Evolutionary conservation across 352 stramenopile genomes (phyloP).

Genomic region (Globisporangium carolinianum): DNA sequence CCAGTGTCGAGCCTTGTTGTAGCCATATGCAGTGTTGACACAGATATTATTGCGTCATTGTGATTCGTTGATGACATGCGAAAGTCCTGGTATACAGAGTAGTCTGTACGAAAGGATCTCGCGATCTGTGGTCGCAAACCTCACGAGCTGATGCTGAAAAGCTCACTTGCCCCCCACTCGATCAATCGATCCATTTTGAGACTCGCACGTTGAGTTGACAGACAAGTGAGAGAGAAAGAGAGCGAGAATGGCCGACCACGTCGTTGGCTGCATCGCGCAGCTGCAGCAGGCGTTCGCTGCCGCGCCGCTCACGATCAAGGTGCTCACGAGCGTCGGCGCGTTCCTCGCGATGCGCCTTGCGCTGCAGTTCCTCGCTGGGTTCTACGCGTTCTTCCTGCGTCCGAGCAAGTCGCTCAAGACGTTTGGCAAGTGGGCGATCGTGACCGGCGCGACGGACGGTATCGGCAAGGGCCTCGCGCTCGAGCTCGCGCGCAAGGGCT

Average conservation of each 20-base stretch:
- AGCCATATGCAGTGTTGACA: no score
- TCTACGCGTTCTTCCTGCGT: conserved; percentile 90
- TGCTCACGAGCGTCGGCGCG: conserved; percentile 33
- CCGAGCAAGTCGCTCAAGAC: conserved; percentile 90
- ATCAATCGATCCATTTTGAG: conserved; percentile 1
- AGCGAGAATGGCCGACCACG: conserved; percentile 3
- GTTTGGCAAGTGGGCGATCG: conserved; percentile 96
- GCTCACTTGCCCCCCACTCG: no score
- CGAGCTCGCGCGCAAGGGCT: conserved; percentile 94
- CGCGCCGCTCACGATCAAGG: conserved; percentile 34
- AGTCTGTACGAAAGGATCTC: background rate
- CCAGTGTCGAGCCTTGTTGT: no score
- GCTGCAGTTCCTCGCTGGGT: conserved; percentile 34
- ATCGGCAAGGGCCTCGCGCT: conserved; percentile 90
- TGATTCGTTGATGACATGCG: background rate
- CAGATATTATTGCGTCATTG: no score
- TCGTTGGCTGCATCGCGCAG: conserved; percentile 14
- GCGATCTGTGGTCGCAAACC: no score
- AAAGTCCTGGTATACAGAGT: background rate
- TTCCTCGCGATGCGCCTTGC: conserved; percentile 45
- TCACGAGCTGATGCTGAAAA: no score
- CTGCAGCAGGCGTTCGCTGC: conserved; percentile 23
- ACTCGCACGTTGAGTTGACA: background rate
- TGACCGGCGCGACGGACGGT: conserved; percentile 95
- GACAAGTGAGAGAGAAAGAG: no score